Evolutionary conservation across 2,329 filamentous ascomycete species (phyloP), one percentile per base, ranked within the genome.

Genomic region (Aspergillus glaucus): DNA sequence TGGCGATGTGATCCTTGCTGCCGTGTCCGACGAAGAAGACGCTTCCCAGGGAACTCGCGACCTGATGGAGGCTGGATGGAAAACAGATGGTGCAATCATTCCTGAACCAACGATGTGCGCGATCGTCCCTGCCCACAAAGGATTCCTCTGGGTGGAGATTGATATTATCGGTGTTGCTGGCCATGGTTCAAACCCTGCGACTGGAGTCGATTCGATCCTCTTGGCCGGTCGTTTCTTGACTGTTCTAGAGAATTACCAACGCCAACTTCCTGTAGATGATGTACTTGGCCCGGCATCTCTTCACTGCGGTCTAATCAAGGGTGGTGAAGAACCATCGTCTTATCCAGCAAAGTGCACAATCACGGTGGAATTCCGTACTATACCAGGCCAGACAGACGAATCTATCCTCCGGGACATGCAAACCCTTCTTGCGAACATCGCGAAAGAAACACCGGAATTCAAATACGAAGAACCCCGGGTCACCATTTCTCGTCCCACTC

Each of bases 21-120:
- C 73, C 1, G 78, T 81, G 3, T 73, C 78, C 0, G 78, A 81
- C 40, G 78, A 81, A 47, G 79, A 81, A 52, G 69, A 69, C 39
- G 58, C 64, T 4, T 78, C 75, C 24, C 73, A 75, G 9, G 78
- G 78, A 1, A 81, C 78, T 0, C 70, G 74, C 49, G 67, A 79
- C 37, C 53, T 80, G 0, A 57, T 81, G 1, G 64, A 63, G 9
- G 75, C 76, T 2, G 78, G 78, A 1, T 81, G 77, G 78, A 65
- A 65, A 26, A 75, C 78, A 1, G 76, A 80, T 47, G 77, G 63
- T 0, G 78, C 78, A 5, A 61, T 81, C 1, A 69, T 80, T 2
- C 68, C 62, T 1, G 77, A 79, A 48, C 74, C 77, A 0, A 79
- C 75, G 0, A 60, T 65, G 42, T 58, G 73, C 3, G 63, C 66